Evolutionary conservation across 257 asterid genomes (phyloP), one percentile per base, ranked within the genome.

Genomic region (Solanum sitiens): DNA sequence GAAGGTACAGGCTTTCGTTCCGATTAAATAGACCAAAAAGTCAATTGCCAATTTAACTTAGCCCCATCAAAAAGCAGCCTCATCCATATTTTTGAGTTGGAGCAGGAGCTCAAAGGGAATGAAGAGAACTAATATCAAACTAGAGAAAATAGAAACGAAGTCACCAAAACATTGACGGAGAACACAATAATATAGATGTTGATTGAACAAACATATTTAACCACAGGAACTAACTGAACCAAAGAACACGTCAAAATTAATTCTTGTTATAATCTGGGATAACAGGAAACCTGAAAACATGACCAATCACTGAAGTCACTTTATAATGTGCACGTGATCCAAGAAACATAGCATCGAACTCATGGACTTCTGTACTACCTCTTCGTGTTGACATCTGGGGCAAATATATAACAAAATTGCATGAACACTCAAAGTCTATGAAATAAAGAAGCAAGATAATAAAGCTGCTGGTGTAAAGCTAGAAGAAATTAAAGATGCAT

Each of bases 281-380:
- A 87, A 86, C 74, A 71, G 82, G 76, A 84, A 87, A 96, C 99
- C 99, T 96, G 98, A 96, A 96, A 87, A 96, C 98, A 89, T 96
- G 99, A 86, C 99, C 99, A 91, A 96, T 96, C 89, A 96, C 99
- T 75, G 99, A 96, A 76, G 99, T 96, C 89, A 96, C 98, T 93
- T 88, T 96, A 91, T 91, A 96, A 47, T 92, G 92, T 39, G 87
- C 98, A 50, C 89, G 92, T 86, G 89, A 91, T 71, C 98, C 99
- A 92, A 93, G 87, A 94, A 96, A 96, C 89, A 70, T 87, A 44
- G 96, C 99, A 33, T 94, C 95, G 89, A 96, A 95, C 88, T 96
- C 99, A 87, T 96, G 98, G 87, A 96, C 96, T 89, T 96, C 99
- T 2, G 98, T 95, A 88, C 95, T 92, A 82, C 95, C 98, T 88